Evolutionary conservation across 2,329 filamentous ascomycete genomes (phyloP), one percentile per base, ranked within the genome.

Genomic region (Mycosphaerella sp.): DNA sequence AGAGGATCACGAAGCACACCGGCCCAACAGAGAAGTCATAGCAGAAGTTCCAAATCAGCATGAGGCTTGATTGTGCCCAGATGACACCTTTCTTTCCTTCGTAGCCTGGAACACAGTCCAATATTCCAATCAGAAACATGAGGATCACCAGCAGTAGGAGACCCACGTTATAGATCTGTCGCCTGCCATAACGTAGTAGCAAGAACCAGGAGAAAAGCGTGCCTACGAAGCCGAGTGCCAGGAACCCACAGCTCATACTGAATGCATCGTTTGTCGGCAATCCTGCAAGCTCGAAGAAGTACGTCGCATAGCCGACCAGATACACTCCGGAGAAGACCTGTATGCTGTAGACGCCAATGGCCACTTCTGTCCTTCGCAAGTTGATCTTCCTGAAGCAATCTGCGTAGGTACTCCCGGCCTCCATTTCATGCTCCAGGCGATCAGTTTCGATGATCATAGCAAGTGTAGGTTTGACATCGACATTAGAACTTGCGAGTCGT

Each of bases 281-380:
- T 1, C 73, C 72, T 4, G 72, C 72, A 6, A 69, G 69, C 43
- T 74, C 62, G 63, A 76, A 75, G 66, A 76, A 76, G 60, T 76
- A 76, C 3, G 70, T 73, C 4, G 68, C 67, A 57, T 72, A 74
- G 27, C 70, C 71, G 6, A 73, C 69, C 46, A 75, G 59, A 46
- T 65, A 70, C 39, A 71, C 68, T 1, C 71, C 72, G n/a, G 67
- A 69, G 4, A 73, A 56, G 48, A 72, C 68, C 50, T 75, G 71
- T 43, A 70, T 71, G 25, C 66, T 63, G 54, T 72, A 75, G 14
- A 72, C 72, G 6, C 69, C 68, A 34, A 71, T 59, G 0, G 71
- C 70, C 35, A 75, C 74, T 27, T 69, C 66, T 0, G 73, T 75
- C 3, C 73, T 68, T 2, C 72, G 58, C 4, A 68, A 57, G 49